Evolutionary conservation across 208 protist species (phyloP).

Genomic region (Acanthamoeba lenticulata): DNA sequence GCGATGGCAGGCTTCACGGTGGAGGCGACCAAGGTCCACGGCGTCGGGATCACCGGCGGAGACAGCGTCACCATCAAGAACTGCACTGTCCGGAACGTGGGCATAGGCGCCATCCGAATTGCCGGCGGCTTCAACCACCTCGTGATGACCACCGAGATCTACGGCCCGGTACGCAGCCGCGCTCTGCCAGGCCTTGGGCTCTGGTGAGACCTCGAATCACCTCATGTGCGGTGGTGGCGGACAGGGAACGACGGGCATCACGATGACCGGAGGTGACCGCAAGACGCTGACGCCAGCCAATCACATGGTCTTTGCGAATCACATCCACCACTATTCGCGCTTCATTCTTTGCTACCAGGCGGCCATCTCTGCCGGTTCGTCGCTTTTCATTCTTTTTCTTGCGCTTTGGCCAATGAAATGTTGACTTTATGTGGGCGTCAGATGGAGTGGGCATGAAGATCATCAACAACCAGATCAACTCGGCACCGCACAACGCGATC

Average conservation of each 20-base stretch:
- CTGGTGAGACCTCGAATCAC: too few relatives aligned
- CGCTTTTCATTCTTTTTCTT: background rate
- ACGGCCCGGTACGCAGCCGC: too few relatives aligned
- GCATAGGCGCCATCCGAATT: background rate
- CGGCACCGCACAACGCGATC: too few relatives aligned
- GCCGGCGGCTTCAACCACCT: background rate
- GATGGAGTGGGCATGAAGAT: constrained; percentile 27
- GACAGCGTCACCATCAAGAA: background rate
- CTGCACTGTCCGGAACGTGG: constrained; percentile 6
- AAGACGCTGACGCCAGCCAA: background rate
- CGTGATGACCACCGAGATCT: constrained; percentile 4
- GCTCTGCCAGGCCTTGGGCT: too few relatives aligned
- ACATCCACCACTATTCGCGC: constrained; percentile 4
- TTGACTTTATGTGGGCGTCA: background rate
- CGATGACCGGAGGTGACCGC: background rate
- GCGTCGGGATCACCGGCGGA: background rate
- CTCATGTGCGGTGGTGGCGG: too few relatives aligned
- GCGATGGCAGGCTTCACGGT: background rate
- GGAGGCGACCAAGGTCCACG: background rate
- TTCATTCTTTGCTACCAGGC: background rate
- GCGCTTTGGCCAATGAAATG: background rate
- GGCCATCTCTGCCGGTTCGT: background rate
- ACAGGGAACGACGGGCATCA: too few relatives aligned
- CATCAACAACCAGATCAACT: too few relatives aligned
- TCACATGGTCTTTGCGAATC: too few relatives aligned